phyloP scores from a whole-genome alignment of 163 green algal genomes.

The Prototheca cutis region DNA sequence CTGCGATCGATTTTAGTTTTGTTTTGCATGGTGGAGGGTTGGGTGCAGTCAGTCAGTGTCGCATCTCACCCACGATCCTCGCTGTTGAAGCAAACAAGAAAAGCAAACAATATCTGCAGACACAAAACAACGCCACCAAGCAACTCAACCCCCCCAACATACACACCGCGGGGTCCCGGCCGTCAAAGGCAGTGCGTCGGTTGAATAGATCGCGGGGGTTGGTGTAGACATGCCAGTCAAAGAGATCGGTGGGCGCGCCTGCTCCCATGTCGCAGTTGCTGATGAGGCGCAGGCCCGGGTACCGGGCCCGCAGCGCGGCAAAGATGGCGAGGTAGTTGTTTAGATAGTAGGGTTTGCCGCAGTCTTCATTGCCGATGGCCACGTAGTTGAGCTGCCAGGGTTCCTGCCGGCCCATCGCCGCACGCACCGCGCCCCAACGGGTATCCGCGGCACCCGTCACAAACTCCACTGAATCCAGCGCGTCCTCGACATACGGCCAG shows the following conservation, averaged over 20 bases:
- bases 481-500: conserved; percentile 30
- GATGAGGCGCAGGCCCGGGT: conserved; percentile 52
- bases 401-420: conserved; percentile 41
- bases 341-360: conserved; percentile 35
- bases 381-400: conserved; percentile 23
- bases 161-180: background rate
- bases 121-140: too few species aligned
- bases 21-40: too few species aligned
- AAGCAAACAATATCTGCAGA: too few species aligned
- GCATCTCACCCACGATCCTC: too few species aligned
- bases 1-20: background rate
- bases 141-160: too few species aligned
- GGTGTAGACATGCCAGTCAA: conserved; percentile 48
- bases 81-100: too few species aligned
- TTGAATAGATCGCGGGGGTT: conserved; percentile 27
- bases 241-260: conserved; percentile 33
- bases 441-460: conserved; percentile 22
- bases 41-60: too few species aligned
- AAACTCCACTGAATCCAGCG: conserved; percentile 54
- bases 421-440: conserved; percentile 36
- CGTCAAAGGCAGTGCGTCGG: conserved; percentile 17
- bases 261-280: conserved; percentile 51
- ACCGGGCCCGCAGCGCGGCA: conserved; percentile 29
- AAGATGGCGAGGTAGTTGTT: conserved; percentile 54
- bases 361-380: conserved; percentile 41